Conservation (phyloP, 2,329 filamentous ascomycete genomes). For the Neoarthrinium moseri region DNA sequence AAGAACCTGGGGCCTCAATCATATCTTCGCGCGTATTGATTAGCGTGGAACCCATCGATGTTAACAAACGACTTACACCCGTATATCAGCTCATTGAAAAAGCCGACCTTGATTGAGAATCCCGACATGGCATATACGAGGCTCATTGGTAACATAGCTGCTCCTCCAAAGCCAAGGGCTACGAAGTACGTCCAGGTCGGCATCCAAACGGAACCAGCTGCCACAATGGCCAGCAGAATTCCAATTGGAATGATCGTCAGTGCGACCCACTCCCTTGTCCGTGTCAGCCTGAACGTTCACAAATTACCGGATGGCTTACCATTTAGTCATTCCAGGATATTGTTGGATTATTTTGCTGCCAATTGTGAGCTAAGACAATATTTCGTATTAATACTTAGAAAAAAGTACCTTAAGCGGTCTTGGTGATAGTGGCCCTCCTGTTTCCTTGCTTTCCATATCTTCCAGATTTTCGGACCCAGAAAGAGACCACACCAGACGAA, state of each 20-base stretch:
- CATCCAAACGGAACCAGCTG: slow-evolving; percentile 52
- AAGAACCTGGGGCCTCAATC: slow-evolving; percentile 4
- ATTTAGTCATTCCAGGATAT: not conserved
- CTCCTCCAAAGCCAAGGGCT: slow-evolving; percentile 51
- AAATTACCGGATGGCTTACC: not conserved
- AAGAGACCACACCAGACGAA: slow-evolving; percentile 54
- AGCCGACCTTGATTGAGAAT: slow-evolving; percentile 36
- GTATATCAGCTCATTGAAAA: slow-evolving; percentile 59
- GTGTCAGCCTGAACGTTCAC: not conserved
- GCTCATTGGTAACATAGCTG: slow-evolving; percentile 55
- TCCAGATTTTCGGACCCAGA: slow-evolving; percentile 1
- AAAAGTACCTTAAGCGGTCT: slow-evolving; percentile 1
- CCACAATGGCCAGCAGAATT: slow-evolving; percentile 47
- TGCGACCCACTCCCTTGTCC: not conserved
- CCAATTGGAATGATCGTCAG: slow-evolving; percentile 3
- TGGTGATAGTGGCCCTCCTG: not conserved
- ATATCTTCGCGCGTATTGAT: too few relatives aligned
- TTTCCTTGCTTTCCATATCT: slow-evolving; percentile 6
- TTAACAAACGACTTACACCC: slow-evolving; percentile 26
- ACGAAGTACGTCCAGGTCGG: slow-evolving; percentile 61
- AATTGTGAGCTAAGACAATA: not conserved
- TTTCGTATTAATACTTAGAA: not conserved
- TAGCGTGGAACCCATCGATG: not conserved
- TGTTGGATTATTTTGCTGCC: slow-evolving; percentile 4
- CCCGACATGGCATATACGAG: slow-evolving; percentile 58